These are phyloP conservation scores for Peniophora sp. DNA, from an alignment of 1,284 basidiomycete genomes.

Conservation along the genomic window DNA sequence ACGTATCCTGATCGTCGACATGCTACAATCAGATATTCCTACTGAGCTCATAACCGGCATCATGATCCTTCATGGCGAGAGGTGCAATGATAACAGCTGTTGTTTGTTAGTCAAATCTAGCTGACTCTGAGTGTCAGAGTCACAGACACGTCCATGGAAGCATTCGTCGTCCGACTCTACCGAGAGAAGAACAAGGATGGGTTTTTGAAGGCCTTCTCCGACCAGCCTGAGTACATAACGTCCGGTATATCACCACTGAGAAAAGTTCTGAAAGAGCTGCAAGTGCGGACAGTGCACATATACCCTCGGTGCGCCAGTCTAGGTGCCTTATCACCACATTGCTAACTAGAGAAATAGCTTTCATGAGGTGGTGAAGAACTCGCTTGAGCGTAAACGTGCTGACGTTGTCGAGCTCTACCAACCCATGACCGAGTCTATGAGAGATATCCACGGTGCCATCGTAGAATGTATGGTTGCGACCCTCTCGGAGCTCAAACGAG, in stretches of 20 bases:
- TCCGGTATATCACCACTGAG: conserved; percentile 87
- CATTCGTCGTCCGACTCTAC: conserved; percentile 86
- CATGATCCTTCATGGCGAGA: conserved; percentile 92
- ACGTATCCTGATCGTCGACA: conserved; percentile 91
- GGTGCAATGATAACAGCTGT: conserved; percentile 34
- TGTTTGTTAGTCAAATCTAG: background rate
- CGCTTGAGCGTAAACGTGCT: conserved; percentile 74
- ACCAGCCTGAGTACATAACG: conserved; percentile 92
- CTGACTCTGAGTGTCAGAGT: conserved; percentile 42
- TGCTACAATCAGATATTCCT: conserved; percentile 85
- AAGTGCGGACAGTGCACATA: conserved; percentile 81
- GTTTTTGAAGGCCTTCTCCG: conserved; percentile 95
- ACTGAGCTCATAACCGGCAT: conserved; percentile 84
- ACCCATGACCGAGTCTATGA: conserved; percentile 80
- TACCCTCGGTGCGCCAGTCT: conserved; percentile 72
- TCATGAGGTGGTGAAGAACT: conserved; percentile 78
- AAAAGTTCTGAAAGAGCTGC: conserved; percentile 89
- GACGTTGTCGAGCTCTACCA: conserved; percentile 94
- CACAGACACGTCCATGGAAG: conserved; percentile 77
- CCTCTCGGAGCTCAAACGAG: conserved; percentile 84
- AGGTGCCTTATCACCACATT: background rate
- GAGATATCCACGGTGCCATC: conserved; percentile 86
- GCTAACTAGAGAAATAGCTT: conserved; percentile 47
- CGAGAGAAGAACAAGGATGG: conserved; percentile 83
- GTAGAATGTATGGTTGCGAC: conserved; percentile 94